These are phyloP conservation scores for Verticillium isaacii DNA, from an alignment of 2,329 filamentous ascomycete species.

Conservation along the genomic window DNA sequence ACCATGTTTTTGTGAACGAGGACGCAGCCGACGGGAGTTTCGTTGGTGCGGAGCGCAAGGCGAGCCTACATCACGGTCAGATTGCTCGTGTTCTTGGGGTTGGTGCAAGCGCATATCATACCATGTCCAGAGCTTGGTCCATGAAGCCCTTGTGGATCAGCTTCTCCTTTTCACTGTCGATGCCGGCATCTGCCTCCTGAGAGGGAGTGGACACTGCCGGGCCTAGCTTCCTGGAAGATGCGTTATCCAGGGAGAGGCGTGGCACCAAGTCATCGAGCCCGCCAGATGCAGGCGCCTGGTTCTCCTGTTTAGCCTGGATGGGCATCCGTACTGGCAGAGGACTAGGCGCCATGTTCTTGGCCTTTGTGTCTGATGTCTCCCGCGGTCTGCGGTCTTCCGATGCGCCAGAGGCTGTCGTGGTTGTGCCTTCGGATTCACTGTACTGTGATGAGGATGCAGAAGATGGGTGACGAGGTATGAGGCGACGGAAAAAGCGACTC, in stretches of 20 bases:
- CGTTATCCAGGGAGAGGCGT: constrained; percentile 13
- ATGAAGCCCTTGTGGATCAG: constrained; percentile 61
- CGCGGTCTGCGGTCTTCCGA: constrained; percentile 6
- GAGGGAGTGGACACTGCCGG: constrained; percentile 2
- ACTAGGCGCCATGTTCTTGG: constrained; percentile 15
- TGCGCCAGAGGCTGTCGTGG: constrained; percentile 1
- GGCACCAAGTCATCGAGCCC: constrained; percentile 12
- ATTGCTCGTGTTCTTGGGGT: constrained; percentile 20
- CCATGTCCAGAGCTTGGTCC: constrained; percentile 82
- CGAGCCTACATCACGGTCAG: constrained; percentile 57
- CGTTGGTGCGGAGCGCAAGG: constrained; percentile 76
- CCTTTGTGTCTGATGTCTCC: background rate
- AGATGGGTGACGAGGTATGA: constrained; percentile 8
- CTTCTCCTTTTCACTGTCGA: constrained; percentile 22
- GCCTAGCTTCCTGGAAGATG: background rate
- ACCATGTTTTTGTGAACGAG: constrained; percentile 75
- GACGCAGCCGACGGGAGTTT: constrained; percentile 95
- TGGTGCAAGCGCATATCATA: constrained; percentile 26
- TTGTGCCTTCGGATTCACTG: background rate
- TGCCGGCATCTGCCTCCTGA: background rate
- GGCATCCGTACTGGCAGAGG: background rate
- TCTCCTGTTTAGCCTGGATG: constrained; percentile 22
- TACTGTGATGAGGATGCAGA: background rate
- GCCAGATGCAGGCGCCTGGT: constrained; percentile 14
- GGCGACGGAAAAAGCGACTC: constrained; percentile 10